Evolutionary conservation across 2,329 filamentous ascomycete species (phyloP), one percentile per base, ranked within the genome.

Genomic region (Neopestalotiopsis sp.): DNA sequence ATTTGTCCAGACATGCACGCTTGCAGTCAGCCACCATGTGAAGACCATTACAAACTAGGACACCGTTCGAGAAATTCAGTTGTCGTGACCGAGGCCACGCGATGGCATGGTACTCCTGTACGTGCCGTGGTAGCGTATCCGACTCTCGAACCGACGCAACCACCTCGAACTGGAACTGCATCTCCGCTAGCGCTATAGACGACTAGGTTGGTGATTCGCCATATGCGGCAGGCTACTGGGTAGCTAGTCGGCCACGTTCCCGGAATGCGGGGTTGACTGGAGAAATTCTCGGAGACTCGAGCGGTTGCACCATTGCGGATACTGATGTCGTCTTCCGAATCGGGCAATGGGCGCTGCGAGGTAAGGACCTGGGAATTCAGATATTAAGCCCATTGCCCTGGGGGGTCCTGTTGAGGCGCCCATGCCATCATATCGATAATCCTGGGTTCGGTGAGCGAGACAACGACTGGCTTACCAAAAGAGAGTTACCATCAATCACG

Each of bases 201-300:
- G 52, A 28, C 34, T 30, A 30, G 65, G 65, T 40, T 67, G 32
- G 65, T 67, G 56, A 67, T 67, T 67, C 65, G 65, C 65, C 56
- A 32, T 65, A 45, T 45, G 40, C 38, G n/a, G 38, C 40, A 57
- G 49, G 32, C 61, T 52, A 52, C 20, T 52, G 4, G 20, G 40
- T 38, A 28, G 32, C 61, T 52, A 52, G 42, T 52, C n/a, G 20
- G 40, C 61, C 42, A 56, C 63, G 45, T 66, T 57, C 63, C 34
- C 42, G 45, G 56, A 24, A 24, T 67, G 69, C 68, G 68, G 69
- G 65, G 65, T 64, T 40, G 30, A 40, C 65, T 56, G 67, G 69
- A 71, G 69, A 71, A 71, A 69, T 42, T 69, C 57, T 71, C 69
- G 67, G 69, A 69, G 61, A 14, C 38, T n/a, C 57, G 13, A 42